Percentiles rank a stretch among this genome's conserved stretches.
phyloP scores from a whole-genome alignment of 257 asterid species.

The Solanum ossicruentum region DNA sequence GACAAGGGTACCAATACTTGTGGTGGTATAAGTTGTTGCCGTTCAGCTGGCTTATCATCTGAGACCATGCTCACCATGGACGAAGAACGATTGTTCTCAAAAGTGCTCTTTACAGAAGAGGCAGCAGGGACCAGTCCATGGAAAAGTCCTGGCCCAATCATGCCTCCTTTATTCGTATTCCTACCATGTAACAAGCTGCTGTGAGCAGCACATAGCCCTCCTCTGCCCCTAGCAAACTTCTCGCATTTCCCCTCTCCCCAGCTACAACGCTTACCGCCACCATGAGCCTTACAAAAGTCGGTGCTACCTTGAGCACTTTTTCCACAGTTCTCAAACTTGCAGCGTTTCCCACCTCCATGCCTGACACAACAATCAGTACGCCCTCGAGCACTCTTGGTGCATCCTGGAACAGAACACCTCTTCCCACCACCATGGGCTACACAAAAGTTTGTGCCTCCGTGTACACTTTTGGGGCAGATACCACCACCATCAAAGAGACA shows the following conservation, averaged over 20 bases:
- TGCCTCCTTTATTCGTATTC: slow-evolving; percentile 27
- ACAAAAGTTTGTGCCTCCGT: slow-evolving; percentile 80
- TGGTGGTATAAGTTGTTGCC: slow-evolving; percentile 61
- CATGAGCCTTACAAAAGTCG: slow-evolving; percentile 88
- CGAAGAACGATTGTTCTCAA: slow-evolving; percentile 33
- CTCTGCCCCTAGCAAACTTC: slow-evolving; percentile 80
- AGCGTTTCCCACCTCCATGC: slow-evolving; percentile 91
- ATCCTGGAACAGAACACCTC: slow-evolving; percentile 61
- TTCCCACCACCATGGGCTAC: slow-evolving; percentile 97
- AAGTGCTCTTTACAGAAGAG: slow-evolving; percentile 16
- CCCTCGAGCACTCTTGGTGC: slow-evolving; percentile 91
- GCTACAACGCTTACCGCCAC: slow-evolving; percentile 87
- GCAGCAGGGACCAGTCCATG: slow-evolving; percentile 46
- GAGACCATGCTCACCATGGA: slow-evolving; percentile 44
- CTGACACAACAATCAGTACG: slow-evolving; percentile 76
- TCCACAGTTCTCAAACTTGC: slow-evolving; percentile 67
- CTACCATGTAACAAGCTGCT: slow-evolving; percentile 48
- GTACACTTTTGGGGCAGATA: slow-evolving; percentile 89
- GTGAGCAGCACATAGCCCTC: slow-evolving; percentile 89
- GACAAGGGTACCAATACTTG: slow-evolving; percentile 81
- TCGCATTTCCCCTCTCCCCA: slow-evolving; percentile 83
- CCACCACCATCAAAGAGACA: slow-evolving; percentile 86
- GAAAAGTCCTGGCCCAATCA: slow-evolving; percentile 75
- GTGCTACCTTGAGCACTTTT: slow-evolving; percentile 98
- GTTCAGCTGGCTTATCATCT: slow-evolving; percentile 39